Evolutionary conservation across 805 yeast species (phyloP), one percentile per base, ranked within the genome.

Genomic region (Peterozyma xylosa): DNA sequence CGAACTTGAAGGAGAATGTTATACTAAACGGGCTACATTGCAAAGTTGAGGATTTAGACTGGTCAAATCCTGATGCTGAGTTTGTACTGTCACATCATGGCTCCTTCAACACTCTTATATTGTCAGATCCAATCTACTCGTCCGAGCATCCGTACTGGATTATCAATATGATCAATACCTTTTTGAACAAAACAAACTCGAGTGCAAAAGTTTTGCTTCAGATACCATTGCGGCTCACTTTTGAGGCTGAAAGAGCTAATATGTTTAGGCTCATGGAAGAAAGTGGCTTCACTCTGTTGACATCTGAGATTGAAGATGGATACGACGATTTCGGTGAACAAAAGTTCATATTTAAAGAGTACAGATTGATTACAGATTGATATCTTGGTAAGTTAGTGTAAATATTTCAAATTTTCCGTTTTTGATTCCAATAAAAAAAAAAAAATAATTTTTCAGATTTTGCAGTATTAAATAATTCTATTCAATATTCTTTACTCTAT

Each of bases 61-160:
- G 99, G 99, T 65, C 78, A 1, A 55, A 76, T 30, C 89, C 93
- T 0, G 27, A 46, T 10, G n/a, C 48, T 42, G 55, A 80, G 53
- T 50, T 51, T 32, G 10, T 47, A 38, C n/a, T 58, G 49, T 21
- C 42, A 47, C 14, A 37, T 3, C 36, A n/a, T 3, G 43, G 57
- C 59, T 15, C 55, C 62, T 87, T 74, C 57, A 71, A 75, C 35
- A 75, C 87, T 0, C 68, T 91, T 3, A 65, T 93, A 0, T 62
- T 88, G 3, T 84, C 96, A 16, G 99, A 91, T 60, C 96, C 97
- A 0, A 79, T 91, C 2, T 91, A 93, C 59, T 85, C 96, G 0
- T 65, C 82, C 0, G 72, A 76, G 30, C 98, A 91, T 56, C 97
- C 97, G 1, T 58, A 59, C 13, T 76, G 86, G 78, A 78, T 91